Evolutionary conservation across 169 alveolate genomes (phyloP), one percentile per base, ranked within the genome.

Genomic region (Cardiosporidium cionae): DNA sequence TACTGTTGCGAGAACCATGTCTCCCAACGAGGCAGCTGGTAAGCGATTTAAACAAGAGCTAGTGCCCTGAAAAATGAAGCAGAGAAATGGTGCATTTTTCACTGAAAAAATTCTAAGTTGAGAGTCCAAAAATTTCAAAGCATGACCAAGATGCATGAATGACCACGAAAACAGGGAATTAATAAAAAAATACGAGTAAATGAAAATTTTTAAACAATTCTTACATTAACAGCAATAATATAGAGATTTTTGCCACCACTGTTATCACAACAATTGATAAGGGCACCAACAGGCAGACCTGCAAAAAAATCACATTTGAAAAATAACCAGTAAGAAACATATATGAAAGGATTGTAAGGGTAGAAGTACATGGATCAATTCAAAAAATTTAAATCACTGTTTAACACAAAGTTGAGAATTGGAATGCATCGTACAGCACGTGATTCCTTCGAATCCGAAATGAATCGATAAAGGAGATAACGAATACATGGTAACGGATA

Each of bases 21-120:
- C 99, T n/a, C 99, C 99, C 31, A 96, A 94, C n/a, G 98, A 94
- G 75, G 98, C 99, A 58, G 97, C 86, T 28, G 99, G 99, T 70
- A 96, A 89, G 82, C 99, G 90, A 87, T 95, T 96, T 63, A 96
- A 89, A 70, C 98, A 94, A 52, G 98, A 96, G 34, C 98, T 98
- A 80, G 91, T 90, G 72, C 98, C 83, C 78, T 63, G 52, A 6
- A 4, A 29, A 28, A 35, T 7, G 68, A 4, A 44, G n/a, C 58
- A 44, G 58, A 44, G 58, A 16, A 44, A 44, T 44, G 27, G n/a
- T 44, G 58, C 58, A 16, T 44, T 44, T 44, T n/a, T n/a, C n/a
- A n/a, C n/a, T n/a, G n/a, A n/a, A n/a, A n/a, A n/a, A n/a, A n/a
- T n/a, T n/a, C n/a, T n/a, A n/a, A n/a, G n/a, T n/a, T n/a, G n/a